Percentiles rank a stretch among this genome's conserved stretches.
Evolutionary conservation across 2,329 filamentous ascomycete species (phyloP).

Genomic region (Monilinia vaccinii-corymbosi): DNA sequence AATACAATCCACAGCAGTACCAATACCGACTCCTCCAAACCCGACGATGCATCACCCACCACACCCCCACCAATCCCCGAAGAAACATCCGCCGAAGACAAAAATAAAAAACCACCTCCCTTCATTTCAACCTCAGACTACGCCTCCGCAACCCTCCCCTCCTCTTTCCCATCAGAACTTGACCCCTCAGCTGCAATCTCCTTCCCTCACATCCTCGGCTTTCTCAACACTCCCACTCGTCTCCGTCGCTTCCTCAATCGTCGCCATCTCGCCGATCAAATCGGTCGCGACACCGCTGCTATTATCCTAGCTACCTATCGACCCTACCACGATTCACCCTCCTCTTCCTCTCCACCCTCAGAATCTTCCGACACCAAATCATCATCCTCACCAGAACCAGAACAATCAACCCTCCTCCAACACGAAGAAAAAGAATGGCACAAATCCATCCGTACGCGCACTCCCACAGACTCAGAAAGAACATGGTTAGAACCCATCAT

Average conservation of each 20-base stretch:
- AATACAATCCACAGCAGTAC: constrained; percentile 24
- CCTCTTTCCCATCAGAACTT: constrained; percentile 59
- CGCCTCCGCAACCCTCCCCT: constrained; percentile 51
- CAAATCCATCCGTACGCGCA: constrained; percentile 58
- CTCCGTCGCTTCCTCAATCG: constrained; percentile 82
- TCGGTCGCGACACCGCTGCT: constrained; percentile 81
- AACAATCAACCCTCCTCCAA: constrained; percentile 56
- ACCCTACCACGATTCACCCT: constrained; percentile 36
- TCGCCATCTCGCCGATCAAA: constrained; percentile 73
- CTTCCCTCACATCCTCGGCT: constrained; percentile 86
- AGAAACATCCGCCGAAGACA: constrained; percentile 34
- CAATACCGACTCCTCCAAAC: constrained; percentile 17
- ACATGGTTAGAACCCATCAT: constrained; percentile 70
- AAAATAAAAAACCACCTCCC: constrained; percentile 52
- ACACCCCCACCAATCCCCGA: constrained; percentile 11
- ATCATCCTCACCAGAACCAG: constrained; percentile 31
- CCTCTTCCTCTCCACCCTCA: constrained; percentile 22
- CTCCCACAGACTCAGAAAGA: constrained; percentile 48
- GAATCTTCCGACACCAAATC: constrained; percentile 20
- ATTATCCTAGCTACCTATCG: constrained; percentile 58
- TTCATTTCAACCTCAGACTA: constrained; percentile 72
- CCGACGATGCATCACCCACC: constrained; percentile 11
- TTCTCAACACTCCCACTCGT: constrained; percentile 79
- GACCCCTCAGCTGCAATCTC: constrained; percentile 63
- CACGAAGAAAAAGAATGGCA: constrained; percentile 76